A percentile compares a stretch with the other conserved stretches of the same genome.
These are phyloP conservation scores for Phytophthora hibernalis DNA, from an alignment of 352 stramenopile genomes.

Conservation along the genomic window DNA sequence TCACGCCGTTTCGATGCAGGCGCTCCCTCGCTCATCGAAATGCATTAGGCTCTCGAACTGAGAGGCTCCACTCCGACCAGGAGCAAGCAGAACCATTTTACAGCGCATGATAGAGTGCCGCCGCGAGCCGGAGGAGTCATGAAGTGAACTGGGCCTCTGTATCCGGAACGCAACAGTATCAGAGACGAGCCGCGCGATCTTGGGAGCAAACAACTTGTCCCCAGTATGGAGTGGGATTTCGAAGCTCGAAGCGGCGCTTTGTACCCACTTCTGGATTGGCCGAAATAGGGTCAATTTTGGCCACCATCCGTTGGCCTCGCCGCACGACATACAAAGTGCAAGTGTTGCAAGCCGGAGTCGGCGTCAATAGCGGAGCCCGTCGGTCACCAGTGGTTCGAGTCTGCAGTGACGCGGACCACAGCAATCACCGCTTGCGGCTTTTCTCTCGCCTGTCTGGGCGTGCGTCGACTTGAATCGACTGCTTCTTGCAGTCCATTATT, in stretches of 20 bases:
- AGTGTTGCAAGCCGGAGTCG: slow-evolving; percentile 17
- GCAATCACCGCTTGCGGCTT: slow-evolving; percentile 23
- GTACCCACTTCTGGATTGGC: slow-evolving; percentile 23
- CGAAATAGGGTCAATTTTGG: slow-evolving; percentile 24
- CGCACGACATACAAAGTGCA: slow-evolving; percentile 21
- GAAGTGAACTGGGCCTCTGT: slow-evolving; percentile 7
- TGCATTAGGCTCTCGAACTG: neutral
- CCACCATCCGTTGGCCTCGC: slow-evolving; percentile 26
- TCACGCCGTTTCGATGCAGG: neutral
- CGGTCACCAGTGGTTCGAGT: slow-evolving; percentile 24
- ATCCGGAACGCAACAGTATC: slow-evolving; percentile 22
- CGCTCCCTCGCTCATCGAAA: slow-evolving; percentile 10
- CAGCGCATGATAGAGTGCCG: no score
- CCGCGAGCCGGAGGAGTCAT: neutral
- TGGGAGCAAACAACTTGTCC: slow-evolving; percentile 8
- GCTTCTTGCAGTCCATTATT: slow-evolving; percentile 26
- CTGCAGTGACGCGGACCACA: slow-evolving; percentile 13
- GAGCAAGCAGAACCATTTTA: no score
- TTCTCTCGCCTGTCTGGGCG: slow-evolving; percentile 16
- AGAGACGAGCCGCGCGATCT: slow-evolving; percentile 28
- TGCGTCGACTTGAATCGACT: slow-evolving; percentile 25
- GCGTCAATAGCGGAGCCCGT: slow-evolving; percentile 20
- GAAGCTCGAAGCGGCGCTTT: slow-evolving; percentile 6
- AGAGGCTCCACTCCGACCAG: neutral
- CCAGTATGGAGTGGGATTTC: slow-evolving; percentile 17